Evolutionary conservation across 2,329 filamentous ascomycete genomes (phyloP).

Genomic region (Fusarium tanahbumbuense): DNA sequence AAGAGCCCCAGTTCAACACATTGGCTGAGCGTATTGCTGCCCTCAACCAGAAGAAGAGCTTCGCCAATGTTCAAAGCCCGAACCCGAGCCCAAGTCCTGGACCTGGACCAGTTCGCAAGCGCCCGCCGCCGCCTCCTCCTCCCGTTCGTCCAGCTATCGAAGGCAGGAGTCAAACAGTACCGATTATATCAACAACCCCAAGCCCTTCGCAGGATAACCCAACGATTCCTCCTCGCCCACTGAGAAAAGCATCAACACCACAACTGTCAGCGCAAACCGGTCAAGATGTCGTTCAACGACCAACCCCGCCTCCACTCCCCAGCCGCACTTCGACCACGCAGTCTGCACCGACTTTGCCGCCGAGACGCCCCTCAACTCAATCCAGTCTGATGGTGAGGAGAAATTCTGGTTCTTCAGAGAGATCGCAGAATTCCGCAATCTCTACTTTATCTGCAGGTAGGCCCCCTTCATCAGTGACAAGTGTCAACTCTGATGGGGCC

Average conservation of each 20-base stretch:
- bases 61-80: constrained; percentile 54
- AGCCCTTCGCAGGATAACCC: constrained; percentile 30
- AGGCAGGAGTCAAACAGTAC: constrained; percentile 52
- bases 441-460: constrained; percentile 64
- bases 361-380: constrained; percentile 61
- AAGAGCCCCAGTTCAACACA: constrained; percentile 71
- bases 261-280: constrained; percentile 14
- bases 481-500: constrained; percentile 57
- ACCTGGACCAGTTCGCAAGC: constrained; percentile 58
- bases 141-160: constrained; percentile 56
- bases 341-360: constrained; percentile 61
- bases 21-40: constrained; percentile 73
- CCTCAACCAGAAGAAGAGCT: constrained; percentile 71
- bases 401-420: constrained; percentile 68
- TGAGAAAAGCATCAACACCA: constrained; percentile 25
- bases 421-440: constrained; percentile 64
- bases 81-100: constrained; percentile 51
- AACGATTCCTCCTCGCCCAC: constrained; percentile 37
- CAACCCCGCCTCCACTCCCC: constrained; percentile 53
- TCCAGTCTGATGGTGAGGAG: constrained; percentile 57
- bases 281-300: constrained; percentile 31
- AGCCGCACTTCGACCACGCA: constrained; percentile 47
- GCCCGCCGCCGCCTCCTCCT: constrained; percentile 53
- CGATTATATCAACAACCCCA: constrained; percentile 50
- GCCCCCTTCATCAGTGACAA: constrained; percentile 61